Percentiles rank a stretch among this genome's conserved stretches.
phyloP scores from a whole-genome alignment of 495 filamentous ascomycete genomes.

The Cudoniella acicularis region DNA sequence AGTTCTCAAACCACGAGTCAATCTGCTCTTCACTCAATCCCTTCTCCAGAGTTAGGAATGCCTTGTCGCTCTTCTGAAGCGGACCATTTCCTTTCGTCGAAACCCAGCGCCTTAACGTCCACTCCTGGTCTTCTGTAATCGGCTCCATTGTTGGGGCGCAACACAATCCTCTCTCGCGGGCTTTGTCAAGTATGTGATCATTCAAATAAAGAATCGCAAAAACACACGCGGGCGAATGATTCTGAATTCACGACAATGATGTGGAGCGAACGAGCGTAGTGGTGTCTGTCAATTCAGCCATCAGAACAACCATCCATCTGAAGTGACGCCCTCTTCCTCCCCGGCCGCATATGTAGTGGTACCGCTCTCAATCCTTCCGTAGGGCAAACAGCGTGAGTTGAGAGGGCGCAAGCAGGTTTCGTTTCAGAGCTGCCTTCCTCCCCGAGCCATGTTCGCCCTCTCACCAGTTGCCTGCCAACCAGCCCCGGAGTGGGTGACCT shows the following conservation, averaged over 20 bases:
- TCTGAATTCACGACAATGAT: not conserved
- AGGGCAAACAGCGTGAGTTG: not conserved
- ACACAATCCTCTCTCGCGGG: not conserved
- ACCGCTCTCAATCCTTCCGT: not conserved
- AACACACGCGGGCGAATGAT: not conserved
- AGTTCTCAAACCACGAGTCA: slow-evolving; percentile 12
- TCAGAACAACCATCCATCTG: not conserved
- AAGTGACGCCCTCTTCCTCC: not conserved
- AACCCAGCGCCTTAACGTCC: slow-evolving; percentile 12
- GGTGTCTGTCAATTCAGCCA: too few relatives aligned
- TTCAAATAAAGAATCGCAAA: not conserved
- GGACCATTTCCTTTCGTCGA: not conserved
- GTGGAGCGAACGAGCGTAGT: not conserved
- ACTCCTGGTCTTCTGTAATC: slow-evolving; percentile 13
- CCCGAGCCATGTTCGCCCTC: not conserved
- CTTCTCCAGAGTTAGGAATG: slow-evolving; percentile 8
- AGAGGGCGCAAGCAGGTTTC: not conserved
- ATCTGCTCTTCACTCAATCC: slow-evolving; percentile 14
- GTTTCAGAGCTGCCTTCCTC: not conserved
- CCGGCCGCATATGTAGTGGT: not conserved
- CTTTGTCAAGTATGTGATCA: not conserved
- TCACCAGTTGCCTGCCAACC: too few relatives aligned
- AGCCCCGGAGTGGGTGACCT: not conserved
- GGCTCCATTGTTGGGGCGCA: slow-evolving; percentile 4
- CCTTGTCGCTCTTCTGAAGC: slow-evolving; percentile 1